Conservation (phyloP, 805 yeast genomes). For the Wickerhamomyces rabaulensis region DNA sequence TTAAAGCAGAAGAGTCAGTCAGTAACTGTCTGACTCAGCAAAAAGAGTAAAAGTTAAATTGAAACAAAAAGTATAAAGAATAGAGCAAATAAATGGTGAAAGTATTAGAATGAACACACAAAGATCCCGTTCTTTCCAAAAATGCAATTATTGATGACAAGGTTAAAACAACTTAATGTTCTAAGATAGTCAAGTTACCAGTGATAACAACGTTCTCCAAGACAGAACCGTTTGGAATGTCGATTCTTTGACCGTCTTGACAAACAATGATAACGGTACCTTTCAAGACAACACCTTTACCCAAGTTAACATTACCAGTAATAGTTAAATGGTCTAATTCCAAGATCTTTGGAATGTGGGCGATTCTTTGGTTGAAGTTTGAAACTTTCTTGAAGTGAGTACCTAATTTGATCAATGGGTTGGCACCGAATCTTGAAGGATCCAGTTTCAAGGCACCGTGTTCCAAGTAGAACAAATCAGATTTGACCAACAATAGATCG, state of each 20-base stretch:
- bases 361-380: slow-evolving; percentile 82
- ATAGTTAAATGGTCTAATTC: slow-evolving; percentile 97
- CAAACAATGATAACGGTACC: slow-evolving; percentile 98
- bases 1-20: no score
- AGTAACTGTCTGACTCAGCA: no score
- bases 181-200: slow-evolving; percentile 91
- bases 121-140: background rate
- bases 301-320: slow-evolving; percentile 92
- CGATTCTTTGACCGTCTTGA: slow-evolving; percentile 94
- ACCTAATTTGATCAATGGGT: slow-evolving; percentile 93
- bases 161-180: slow-evolving; percentile 46
- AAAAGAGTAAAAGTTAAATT: no score
- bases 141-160: background rate
- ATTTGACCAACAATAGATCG: slow-evolving; percentile 88
- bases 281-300: slow-evolving; percentile 84
- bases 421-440: slow-evolving; percentile 80
- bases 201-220: slow-evolving; percentile 96
- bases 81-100: background rate
- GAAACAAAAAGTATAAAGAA: no score
- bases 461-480: slow-evolving; percentile 84
- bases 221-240: slow-evolving; percentile 93
- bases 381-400: slow-evolving; percentile 94
- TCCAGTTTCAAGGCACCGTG: slow-evolving; percentile 88
- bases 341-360: slow-evolving; percentile 93
- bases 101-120: background rate